Percentiles rank a stretch among this genome's conserved stretches.
phyloP scores from a whole-genome alignment of 495 filamentous ascomycete species.

The Hypoxylon fragiforme region DNA sequence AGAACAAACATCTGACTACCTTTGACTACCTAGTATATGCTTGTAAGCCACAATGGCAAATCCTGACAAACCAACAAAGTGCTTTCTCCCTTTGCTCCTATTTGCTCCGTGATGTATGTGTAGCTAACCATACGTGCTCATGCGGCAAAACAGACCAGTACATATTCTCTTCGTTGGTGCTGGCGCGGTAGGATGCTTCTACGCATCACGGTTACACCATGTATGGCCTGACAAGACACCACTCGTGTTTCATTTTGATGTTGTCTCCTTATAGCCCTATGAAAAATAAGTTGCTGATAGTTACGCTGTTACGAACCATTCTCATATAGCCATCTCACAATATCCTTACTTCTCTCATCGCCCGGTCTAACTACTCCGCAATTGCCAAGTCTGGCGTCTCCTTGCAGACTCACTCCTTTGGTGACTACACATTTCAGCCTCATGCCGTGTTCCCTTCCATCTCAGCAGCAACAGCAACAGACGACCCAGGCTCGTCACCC shows the following conservation, averaged over 20 bases:
- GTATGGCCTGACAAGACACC: constrained; percentile 35
- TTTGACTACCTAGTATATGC: neutral
- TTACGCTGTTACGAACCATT: neutral
- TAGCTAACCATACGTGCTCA: neutral
- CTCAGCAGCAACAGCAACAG: constrained; percentile 42
- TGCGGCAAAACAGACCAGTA: constrained; percentile 41
- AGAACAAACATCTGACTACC: too few species aligned
- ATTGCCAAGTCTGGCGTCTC: constrained; percentile 51
- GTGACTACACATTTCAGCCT: constrained; percentile 56
- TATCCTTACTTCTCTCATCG: constrained; percentile 52
- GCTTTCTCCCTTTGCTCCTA: constrained; percentile 7
- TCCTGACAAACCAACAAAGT: constrained; percentile 16
- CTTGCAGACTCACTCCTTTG: constrained; percentile 56
- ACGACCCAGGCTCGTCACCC: constrained; percentile 8
- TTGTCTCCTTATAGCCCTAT: too few species aligned
- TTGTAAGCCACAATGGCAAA: constrained; percentile 11
- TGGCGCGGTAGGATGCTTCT: constrained; percentile 63
- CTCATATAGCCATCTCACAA: constrained; percentile 45
- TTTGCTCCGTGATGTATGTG: neutral
- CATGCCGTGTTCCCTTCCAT: constrained; percentile 51
- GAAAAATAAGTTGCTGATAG: too few species aligned
- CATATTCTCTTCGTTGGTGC: constrained; percentile 60
- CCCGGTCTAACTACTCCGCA: constrained; percentile 59
- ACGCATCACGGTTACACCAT: constrained; percentile 58
- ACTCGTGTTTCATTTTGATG: neutral